A percentile compares a stretch with the other conserved stretches of the same genome.
Conservation (phyloP, 1,139 yeast species). For the Sugiyamaella neomexicana region DNA sequence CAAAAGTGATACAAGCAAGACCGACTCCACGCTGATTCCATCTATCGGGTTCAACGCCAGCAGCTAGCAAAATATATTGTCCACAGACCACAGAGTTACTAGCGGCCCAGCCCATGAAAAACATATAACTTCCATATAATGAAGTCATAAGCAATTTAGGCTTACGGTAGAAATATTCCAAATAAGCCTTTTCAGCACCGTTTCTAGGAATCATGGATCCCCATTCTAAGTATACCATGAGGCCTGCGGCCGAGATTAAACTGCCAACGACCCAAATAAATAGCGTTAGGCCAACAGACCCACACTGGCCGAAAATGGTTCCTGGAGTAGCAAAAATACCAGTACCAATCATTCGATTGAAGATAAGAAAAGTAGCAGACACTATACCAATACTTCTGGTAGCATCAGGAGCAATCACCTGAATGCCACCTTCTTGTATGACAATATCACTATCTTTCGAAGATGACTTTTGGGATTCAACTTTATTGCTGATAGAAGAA, state of each 20-base stretch:
- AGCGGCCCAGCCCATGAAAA: conserved; percentile 83
- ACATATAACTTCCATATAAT: conserved; percentile 73
- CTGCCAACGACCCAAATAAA: conserved; percentile 80
- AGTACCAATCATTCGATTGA: conserved; percentile 84
- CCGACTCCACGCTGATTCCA: conserved; percentile 81
- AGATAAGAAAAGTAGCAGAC: conserved; percentile 68
- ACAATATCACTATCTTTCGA: background rate
- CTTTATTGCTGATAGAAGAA: background rate
- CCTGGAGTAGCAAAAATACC: conserved; percentile 87
- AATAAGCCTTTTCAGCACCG: conserved; percentile 86
- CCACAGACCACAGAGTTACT: conserved; percentile 62
- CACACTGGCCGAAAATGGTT: conserved; percentile 65
- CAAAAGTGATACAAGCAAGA: conserved; percentile 69
- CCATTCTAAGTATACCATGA: conserved; percentile 77
- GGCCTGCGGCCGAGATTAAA: conserved; percentile 68
- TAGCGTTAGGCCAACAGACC: conserved; percentile 73
- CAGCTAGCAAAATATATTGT: conserved; percentile 60
- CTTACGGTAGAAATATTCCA: conserved; percentile 66
- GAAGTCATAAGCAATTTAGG: conserved; percentile 72
- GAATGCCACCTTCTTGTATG: conserved; percentile 9
- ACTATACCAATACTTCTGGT: conserved; percentile 54
- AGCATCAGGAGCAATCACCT: conserved; percentile 18
- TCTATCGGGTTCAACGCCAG: conserved; percentile 62
- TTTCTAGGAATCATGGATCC: conserved; percentile 82
- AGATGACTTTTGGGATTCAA: conserved; percentile 12